Percentiles rank a stretch among this genome's conserved stretches.
phyloP scores from a whole-genome alignment of 2,329 filamentous ascomycete genomes.

The Claviceps pazoutovae region DNA sequence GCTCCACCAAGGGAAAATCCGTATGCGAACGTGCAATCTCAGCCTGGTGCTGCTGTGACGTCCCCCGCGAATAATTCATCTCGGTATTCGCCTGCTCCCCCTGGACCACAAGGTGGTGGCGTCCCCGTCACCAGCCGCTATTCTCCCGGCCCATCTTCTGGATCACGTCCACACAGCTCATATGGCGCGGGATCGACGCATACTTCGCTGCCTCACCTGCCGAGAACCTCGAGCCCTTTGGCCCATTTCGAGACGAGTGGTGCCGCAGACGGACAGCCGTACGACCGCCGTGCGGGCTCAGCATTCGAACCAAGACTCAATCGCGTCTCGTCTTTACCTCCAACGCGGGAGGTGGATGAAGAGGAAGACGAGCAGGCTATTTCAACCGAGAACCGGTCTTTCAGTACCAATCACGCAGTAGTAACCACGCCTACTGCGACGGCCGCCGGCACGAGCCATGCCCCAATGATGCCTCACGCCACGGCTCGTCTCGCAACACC shows the following conservation, averaged over 20 bases:
- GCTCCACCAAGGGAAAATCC: conserved; percentile 38
- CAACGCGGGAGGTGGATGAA: conserved; percentile 49
- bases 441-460: conserved; percentile 23
- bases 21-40: conserved; percentile 33
- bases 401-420: conserved; percentile 12
- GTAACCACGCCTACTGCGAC: conserved; percentile 8
- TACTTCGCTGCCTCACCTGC: conserved; percentile 41
- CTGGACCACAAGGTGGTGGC: conserved; percentile 22
- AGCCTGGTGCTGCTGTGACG: conserved; percentile 17
- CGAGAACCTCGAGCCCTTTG: conserved; percentile 51
- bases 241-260: conserved; percentile 47
- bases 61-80: conserved; percentile 22
- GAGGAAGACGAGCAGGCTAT: conserved; percentile 25
- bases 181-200: conserved; percentile 25
- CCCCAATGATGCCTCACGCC: conserved; percentile 20
- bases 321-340: conserved; percentile 42
- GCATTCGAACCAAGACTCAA: conserved; percentile 41
- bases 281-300: conserved; percentile 36
- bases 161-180: conserved; percentile 28
- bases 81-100: conserved; percentile 50
- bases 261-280: conserved; percentile 27
- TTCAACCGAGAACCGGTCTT: conserved; percentile 12
- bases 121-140: conserved; percentile 35
- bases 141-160: conserved; percentile 29
- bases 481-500: conserved; percentile 30